Evolutionary conservation across 306 rosid species (phyloP), one percentile per base, ranked within the genome.

Genomic region (Abrus pulchellus): DNA sequence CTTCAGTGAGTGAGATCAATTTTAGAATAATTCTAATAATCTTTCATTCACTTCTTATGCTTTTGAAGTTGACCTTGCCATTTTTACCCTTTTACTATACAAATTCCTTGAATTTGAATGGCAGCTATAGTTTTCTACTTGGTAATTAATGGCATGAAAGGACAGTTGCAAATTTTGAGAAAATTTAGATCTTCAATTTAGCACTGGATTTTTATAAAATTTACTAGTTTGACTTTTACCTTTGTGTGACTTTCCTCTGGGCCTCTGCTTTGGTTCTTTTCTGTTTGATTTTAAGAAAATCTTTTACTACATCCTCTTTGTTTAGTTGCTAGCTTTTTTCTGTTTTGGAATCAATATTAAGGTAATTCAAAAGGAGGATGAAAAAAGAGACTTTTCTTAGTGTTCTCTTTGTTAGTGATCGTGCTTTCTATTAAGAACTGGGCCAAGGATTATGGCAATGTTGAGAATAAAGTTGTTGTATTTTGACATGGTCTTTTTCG

Each of bases 1-100:
- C 98, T 79, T 95, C 99, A 65, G 99, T 95, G 83, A 89, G 99
- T 93, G 9, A 54, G 9, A 28, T 68, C 57, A 28, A 54, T 50
- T 34, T 56, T 9, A 32, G 13, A 14, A 53, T 74, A 29, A 52
- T 56, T 80, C 60, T 80, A 36, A 20, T 43, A 10, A 32, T 76
- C 48, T 1, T 36, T 79, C 5, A 8, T 7, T 48, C 47, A 40
- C 67, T 49, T 40, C 3, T 43, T 65, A n/a, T 28, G 56, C 69
- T 81, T 73, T 44, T 54, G 12, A 64, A 64, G 54, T 45, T 43
- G 36, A n/a, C 38, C 5, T 65, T 5, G 8, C n/a, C 4, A 2
- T 28, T 43, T 29, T 61, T 40, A 38, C 20, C 49, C 67, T 33
- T 30, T 80, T 38, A 12, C 44, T 41, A 36, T 7, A 41, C 38